phyloP scores from a whole-genome alignment of 441 rosid genomes.

The Breynia disticha region DNA sequence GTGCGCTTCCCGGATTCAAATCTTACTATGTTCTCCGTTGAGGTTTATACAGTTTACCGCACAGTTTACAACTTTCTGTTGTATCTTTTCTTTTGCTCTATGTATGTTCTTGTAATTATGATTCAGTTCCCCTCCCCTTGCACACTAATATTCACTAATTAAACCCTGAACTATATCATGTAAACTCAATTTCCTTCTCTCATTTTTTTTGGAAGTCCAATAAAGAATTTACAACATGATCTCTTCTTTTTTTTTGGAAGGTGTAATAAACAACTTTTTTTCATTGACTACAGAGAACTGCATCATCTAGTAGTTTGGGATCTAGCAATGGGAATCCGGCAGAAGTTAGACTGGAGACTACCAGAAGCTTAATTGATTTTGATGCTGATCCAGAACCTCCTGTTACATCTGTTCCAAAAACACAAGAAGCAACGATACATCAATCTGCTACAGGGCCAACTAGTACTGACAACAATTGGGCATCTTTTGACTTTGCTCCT shows the following conservation, averaged over 20 bases:
- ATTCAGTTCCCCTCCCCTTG: no score
- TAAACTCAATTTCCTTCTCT: no score
- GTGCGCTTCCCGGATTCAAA: no score
- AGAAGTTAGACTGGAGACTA: conserved; percentile 55
- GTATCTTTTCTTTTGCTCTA: no score
- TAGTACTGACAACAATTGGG: conserved; percentile 65
- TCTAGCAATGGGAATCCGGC: conserved; percentile 44
- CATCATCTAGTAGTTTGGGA: conserved; percentile 59
- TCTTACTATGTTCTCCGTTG: no score
- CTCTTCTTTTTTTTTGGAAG: not conserved
- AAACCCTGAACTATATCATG: no score
- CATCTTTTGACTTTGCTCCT: conserved; percentile 69
- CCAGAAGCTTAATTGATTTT: conserved; percentile 86
- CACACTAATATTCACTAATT: no score
- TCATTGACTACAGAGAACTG: conserved; percentile 48
- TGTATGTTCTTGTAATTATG: no score
- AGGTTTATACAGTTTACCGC: no score
- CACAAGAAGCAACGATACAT: conserved; percentile 33
- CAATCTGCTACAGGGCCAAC: conserved; percentile 40
- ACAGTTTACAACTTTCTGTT: no score
- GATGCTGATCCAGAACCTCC: conserved; percentile 80
- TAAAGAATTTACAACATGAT: not conserved
- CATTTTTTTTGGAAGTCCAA: not conserved
- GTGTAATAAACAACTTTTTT: conserved; percentile 12
- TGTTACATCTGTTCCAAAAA: conserved; percentile 26